Conservation (phyloP, 352 stramenopile species). For the Phytophthora lateralis region DNA sequence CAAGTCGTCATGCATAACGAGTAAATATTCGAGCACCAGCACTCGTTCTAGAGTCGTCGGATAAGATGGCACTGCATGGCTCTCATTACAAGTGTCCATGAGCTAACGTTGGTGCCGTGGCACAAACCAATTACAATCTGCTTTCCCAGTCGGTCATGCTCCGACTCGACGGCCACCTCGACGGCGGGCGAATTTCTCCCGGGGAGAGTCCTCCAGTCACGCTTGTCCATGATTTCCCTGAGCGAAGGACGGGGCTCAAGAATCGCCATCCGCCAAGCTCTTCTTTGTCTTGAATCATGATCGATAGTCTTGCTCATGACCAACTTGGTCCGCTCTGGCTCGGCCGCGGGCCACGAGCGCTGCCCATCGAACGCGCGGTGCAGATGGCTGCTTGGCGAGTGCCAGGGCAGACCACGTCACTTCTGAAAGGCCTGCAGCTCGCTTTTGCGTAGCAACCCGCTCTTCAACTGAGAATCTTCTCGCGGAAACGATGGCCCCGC, state of each 20-base stretch:
- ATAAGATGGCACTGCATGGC: not conserved
- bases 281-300: constrained; percentile 28
- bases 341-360: constrained; percentile 3
- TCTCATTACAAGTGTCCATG: not conserved
- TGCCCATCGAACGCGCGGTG: constrained; percentile 21
- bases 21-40: constrained; percentile 6
- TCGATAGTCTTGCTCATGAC: not conserved
- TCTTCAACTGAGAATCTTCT: too few species aligned
- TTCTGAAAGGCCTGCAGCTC: not conserved
- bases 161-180: not conserved
- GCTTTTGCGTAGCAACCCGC: too few species aligned
- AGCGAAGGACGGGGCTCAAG: not conserved
- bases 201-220: constrained; percentile 8
- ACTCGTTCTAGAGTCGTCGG: not conserved
- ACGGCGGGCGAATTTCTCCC: constrained; percentile 8
- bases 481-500: not conserved
- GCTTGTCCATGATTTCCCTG: constrained; percentile 8
- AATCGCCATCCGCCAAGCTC: constrained; percentile 11
- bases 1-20: not conserved
- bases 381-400: constrained; percentile 25
- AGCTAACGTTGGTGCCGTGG: not conserved
- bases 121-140: not conserved
- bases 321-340: constrained; percentile 27
- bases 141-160: too few species aligned
- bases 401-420: constrained; percentile 14